Evolutionary conservation across 345 rosid genomes (phyloP), one percentile per base, ranked within the genome.

Genomic region (Passiflora organensis): DNA sequence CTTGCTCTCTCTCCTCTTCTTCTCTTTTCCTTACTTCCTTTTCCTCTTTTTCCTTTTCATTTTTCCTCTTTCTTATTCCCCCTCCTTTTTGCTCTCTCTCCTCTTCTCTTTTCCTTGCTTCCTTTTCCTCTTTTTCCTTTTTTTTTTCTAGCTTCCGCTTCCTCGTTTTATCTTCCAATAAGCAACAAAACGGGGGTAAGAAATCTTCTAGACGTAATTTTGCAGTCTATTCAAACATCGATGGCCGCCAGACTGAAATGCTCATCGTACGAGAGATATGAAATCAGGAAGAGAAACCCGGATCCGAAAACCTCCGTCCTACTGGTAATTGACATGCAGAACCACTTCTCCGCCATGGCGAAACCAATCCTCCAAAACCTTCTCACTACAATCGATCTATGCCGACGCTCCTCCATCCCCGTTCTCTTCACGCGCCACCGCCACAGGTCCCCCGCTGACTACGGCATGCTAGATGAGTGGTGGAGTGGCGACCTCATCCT

Each of bases 401-500:
- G 87, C 60, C 72, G 95, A n/a, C 80, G 74, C 22, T 72, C 77
- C 53, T 77, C 80, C 19, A 65, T 87, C 72, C 93, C 96, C 23
- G 70, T 87, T 12, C 46, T 87, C 80, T 87, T 82, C 87, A 87
- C 87, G 21, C 93, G 96, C 65, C 93, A 87, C 76, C 15, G 45
- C 68, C 85, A 87, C 50, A 76, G 74, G 62, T 78, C 79, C 45
- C 75, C 78, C 13, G 43, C 63, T 43, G 90, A 85, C 49, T 25
- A 32, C 63, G 76, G 77, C 70, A 81, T 84, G 82, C 81, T 85
- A 42, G 72, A 43, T 1, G 87, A 82, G 83, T 85, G 93, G 96
- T 82, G 93, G 89, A 37, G 69, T 70, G 66, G 62, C 49, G 69
- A 82, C 48, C 72, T 80, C 23, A 41, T 87, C 58, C 0, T 76